Base-by-base conservation (phyloP, 2,329 filamentous ascomycete genomes). In the Clonostachys sp. region DNA sequence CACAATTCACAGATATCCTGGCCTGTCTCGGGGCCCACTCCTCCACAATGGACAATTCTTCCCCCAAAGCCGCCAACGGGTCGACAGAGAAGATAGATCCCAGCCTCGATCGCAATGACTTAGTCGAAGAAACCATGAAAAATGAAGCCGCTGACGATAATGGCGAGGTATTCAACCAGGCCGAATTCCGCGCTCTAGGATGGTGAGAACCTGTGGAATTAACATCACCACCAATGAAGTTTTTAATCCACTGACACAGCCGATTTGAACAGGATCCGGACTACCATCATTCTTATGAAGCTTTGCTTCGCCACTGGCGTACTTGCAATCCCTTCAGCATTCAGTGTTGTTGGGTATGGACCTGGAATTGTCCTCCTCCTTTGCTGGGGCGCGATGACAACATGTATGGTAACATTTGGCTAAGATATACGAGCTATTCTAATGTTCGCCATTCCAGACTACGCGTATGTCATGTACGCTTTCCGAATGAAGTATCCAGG, bases 271-370 rank as follows among this genome's bases (percentile, higher is more conserved):
- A 57, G 55, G 55, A 48, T 56, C 18, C 53, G 49, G 12, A 50
- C 56, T 10, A 48, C 44, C n/a, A 50, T 58, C 46, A 58, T 58
- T 41, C 51, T 54, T 46, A 48, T 54, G 44, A 57, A 55, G 45
- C 49, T 57, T 1, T 58, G 56, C 36, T 60, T 60, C 42, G 57
- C 57, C 2, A 60, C 57, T 3, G 57, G 57, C 17, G 57, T 60
- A n/a, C 44, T 60, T 35, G 48, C 56, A 12, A 60, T 60, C 34
- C 57, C 57, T 2, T 55, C 56, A 14, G 51, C 57, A 5, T 54
- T 60, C 30, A 48, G 46, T 38, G 41, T 57, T 33, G 47, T 59
- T 41, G 57, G 57, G 7, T 57, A 57, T 34, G 55, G 45, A 4
- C 57, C 57, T 17, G 57, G 57, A 44, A 33, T 48, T 16, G 33